These are phyloP conservation scores for Colletotrichum sansevieriae DNA, from an alignment of 2,329 filamentous ascomycete genomes.

Conservation along the genomic window DNA sequence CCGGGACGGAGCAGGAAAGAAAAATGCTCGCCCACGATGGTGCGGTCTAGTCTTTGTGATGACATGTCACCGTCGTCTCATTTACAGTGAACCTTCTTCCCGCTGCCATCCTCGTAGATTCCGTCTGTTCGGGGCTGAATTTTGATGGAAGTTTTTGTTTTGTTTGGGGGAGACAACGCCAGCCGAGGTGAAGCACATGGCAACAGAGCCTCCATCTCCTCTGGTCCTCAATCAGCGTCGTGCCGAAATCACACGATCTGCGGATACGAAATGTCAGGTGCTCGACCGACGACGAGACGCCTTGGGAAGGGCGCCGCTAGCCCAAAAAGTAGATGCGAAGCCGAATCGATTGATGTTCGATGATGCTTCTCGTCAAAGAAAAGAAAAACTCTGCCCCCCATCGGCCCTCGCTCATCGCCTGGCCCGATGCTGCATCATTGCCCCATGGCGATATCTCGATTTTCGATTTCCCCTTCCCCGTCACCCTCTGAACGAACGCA, in stretches of 20 bases:
- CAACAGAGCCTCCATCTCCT: neutral
- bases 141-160: neutral
- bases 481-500: neutral
- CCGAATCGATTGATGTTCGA: neutral
- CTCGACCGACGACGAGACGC: too few relatives aligned
- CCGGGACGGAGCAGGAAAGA: too few relatives aligned
- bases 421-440: too few relatives aligned
- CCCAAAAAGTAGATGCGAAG: neutral
- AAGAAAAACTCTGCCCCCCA: too few relatives aligned
- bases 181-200: neutral
- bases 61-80: slow-evolving; percentile 11
- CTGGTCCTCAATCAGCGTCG: slow-evolving; percentile 10
- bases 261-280: neutral
- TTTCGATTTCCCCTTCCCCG: neutral
- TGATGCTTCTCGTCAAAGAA: too few relatives aligned
- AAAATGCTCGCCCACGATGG: too few relatives aligned
- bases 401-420: too few relatives aligned
- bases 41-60: neutral
- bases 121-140: slow-evolving; percentile 3
- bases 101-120: neutral
- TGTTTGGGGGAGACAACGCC: too few relatives aligned
- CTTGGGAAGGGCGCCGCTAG: neutral
- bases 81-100: slow-evolving; percentile 4
- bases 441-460: neutral
- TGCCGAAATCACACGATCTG: neutral